Conservation (phyloP, 495 filamentous ascomycete species). For the Penicillium taxi region DNA sequence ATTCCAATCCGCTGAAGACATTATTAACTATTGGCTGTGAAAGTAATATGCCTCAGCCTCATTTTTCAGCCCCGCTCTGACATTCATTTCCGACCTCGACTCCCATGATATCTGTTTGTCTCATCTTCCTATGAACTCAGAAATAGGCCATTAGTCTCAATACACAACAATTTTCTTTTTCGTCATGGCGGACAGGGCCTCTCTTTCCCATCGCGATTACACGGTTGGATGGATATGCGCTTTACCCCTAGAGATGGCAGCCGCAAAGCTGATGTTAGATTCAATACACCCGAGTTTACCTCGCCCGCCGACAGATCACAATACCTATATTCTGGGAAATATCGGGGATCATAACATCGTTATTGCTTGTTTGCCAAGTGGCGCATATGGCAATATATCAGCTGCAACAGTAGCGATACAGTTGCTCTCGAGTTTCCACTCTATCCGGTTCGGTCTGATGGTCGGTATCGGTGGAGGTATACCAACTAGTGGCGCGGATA, state of each 20-base stretch:
- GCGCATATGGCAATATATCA: slow-evolving; percentile 15
- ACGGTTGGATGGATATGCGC: slow-evolving; percentile 27
- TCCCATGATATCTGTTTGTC: no score
- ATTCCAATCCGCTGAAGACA: no score
- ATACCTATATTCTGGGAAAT: slow-evolving; percentile 28
- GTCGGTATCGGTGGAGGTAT: slow-evolving; percentile 34
- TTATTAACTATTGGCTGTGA: no score
- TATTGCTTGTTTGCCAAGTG: slow-evolving; percentile 22
- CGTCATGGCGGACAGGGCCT: slow-evolving; percentile 1
- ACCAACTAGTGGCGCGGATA: slow-evolving; percentile 23
- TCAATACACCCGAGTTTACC: slow-evolving; percentile 15
- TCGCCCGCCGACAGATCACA: slow-evolving; percentile 19
- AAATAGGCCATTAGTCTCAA: no score
- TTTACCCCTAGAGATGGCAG: slow-evolving; percentile 25
- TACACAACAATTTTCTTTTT: no score
- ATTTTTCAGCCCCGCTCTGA: no score
- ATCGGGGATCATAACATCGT: slow-evolving; percentile 27
- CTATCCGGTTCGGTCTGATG: slow-evolving; percentile 32
- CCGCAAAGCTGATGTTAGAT: slow-evolving; percentile 30
- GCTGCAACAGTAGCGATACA: slow-evolving; percentile 25
- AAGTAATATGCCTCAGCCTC: no score
- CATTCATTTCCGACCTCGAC: no score
- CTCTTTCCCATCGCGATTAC: slow-evolving; percentile 18
- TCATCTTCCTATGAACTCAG: no score
- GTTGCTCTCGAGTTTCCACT: slow-evolving; percentile 26